Percentiles rank a stretch among this genome's conserved stretches.
Conservation (phyloP, 495 filamentous ascomycete genomes). For the Chlorociboria aeruginascens region DNA sequence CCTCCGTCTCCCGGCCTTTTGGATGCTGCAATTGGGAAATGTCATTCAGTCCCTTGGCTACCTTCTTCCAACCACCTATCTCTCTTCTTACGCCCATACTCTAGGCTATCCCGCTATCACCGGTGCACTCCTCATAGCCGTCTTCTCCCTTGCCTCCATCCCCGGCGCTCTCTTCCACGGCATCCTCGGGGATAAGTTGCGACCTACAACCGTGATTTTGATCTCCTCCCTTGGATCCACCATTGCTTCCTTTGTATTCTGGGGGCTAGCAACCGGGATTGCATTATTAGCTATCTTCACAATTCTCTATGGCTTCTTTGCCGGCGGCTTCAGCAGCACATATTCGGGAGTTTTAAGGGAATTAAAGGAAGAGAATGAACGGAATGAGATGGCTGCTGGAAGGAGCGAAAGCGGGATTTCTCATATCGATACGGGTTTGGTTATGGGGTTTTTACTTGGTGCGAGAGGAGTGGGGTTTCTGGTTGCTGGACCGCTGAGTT, state of each 20-base stretch:
- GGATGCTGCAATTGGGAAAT: conserved; percentile 43
- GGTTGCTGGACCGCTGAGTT: conserved; percentile 46
- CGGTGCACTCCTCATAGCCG: conserved; percentile 37
- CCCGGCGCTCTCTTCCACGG: conserved; percentile 49
- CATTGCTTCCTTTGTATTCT: conserved; percentile 50
- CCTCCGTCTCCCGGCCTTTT: conserved; percentile 31
- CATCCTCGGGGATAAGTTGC: conserved; percentile 42
- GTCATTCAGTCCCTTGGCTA: conserved; percentile 51
- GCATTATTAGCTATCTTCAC: conserved; percentile 50
- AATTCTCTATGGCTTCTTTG: conserved; percentile 56
- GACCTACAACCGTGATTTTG: conserved; percentile 47
- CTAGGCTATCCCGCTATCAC: conserved; percentile 15
- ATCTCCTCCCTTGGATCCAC: conserved; percentile 45
- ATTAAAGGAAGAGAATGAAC: conserved; percentile 19
- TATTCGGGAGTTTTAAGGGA: conserved; percentile 51
- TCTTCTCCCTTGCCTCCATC: conserved; percentile 46
- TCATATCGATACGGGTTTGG: conserved; percentile 35
- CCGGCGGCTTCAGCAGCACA: conserved; percentile 46
- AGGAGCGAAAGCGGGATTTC: not conserved
- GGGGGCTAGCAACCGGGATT: conserved; percentile 47
- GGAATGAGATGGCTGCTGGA: no score
- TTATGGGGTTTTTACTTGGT: conserved; percentile 33
- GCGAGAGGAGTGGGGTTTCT: conserved; percentile 59
- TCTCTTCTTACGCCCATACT: conserved; percentile 46
- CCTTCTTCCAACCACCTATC: conserved; percentile 54